phyloP scores from a whole-genome alignment of 176 grass and related monocot species.

The Dendrocalamus sinicus region DNA sequence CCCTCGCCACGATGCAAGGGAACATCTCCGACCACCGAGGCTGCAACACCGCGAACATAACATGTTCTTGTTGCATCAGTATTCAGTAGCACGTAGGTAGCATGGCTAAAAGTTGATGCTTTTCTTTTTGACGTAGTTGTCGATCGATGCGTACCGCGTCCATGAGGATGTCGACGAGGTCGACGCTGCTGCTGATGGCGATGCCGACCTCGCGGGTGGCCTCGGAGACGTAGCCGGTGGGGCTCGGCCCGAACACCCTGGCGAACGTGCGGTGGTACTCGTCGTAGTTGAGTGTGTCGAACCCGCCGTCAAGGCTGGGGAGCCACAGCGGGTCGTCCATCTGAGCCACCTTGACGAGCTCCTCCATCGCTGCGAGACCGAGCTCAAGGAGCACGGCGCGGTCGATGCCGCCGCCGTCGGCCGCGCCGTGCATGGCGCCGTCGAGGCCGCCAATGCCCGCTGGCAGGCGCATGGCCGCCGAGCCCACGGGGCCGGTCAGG shows the following conservation, averaged over 20 bases:
- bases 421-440: conserved; percentile 23
- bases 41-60: conserved; percentile 33
- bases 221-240: conserved; percentile 66
- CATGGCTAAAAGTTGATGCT: not conserved
- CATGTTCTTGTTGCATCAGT: not conserved
- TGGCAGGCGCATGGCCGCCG: conserved; percentile 44
- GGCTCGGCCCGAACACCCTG: conserved; percentile 55
- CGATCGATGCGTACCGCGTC: conserved; percentile 59
- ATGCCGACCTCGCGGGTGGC: conserved; percentile 72
- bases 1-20: conserved; percentile 79
- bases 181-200: conserved; percentile 70
- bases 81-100: not conserved
- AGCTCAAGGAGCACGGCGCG: conserved; percentile 70
- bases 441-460: conserved; percentile 45
- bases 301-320: conserved; percentile 35
- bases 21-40: conserved; percentile 91
- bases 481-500: conserved; percentile 25
- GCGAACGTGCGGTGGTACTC: conserved; percentile 70
- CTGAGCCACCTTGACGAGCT: conserved; percentile 84
- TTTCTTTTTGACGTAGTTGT: not conserved
- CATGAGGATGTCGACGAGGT: conserved; percentile 90
- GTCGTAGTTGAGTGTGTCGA: conserved; percentile 69
- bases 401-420: conserved; percentile 43
- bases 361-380: conserved; percentile 88
- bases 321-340: conserved; percentile 85